Base-by-base conservation (phyloP, 164 flowering plant species). In the Hamamelis virginiana region DNA sequence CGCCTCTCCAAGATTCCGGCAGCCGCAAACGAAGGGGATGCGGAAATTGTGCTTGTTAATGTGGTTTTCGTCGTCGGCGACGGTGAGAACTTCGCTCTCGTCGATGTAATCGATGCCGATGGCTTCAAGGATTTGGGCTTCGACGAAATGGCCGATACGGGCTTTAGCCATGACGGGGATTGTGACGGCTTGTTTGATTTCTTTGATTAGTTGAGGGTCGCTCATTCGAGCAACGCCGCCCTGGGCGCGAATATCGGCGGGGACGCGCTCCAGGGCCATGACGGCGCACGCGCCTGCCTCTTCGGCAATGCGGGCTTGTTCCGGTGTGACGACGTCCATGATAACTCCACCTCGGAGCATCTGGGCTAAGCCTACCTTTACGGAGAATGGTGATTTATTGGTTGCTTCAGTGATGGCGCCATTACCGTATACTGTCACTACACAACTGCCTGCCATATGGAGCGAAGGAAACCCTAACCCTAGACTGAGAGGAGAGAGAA, bases 281-380 rank as follows among this genome's bases (percentile, higher is more conserved):
- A 86, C 88, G 67, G 91, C 89, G 69, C 91, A 87, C 1, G 91
- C 93, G 0, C 93, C 93, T 18, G 93, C 93, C 66, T 87, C 93
- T 62, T 89, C 89, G 22, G 93, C 91, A 62, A 89, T 65, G 25
- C 91, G 88, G 45, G 89, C 93, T 60, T 88, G 91, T 59, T 83
- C 89, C 56, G 91, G 70, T 68, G 64, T 89, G 66, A 87, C 91
- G 70, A 89, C 93, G 79, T 89, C 93, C 91, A 89, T 85, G 57
- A 87, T 85, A 8, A 87, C 89, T 46, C 89, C 89, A 73, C 92
- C 93, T 1, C 92, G 87, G 76, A 86, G 92, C 90, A 86, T 88
- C 78, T 89, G 93, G 53, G 93, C 89, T 0, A 89, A 79, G 59
- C 93, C 91, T 8, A 85, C 89, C 72, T 87, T 87, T 68, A 87